Evolutionary conservation across 495 filamentous ascomycete genomes (phyloP), one percentile per base, ranked within the genome.

Genomic region (Tetracladium marchalianum): DNA sequence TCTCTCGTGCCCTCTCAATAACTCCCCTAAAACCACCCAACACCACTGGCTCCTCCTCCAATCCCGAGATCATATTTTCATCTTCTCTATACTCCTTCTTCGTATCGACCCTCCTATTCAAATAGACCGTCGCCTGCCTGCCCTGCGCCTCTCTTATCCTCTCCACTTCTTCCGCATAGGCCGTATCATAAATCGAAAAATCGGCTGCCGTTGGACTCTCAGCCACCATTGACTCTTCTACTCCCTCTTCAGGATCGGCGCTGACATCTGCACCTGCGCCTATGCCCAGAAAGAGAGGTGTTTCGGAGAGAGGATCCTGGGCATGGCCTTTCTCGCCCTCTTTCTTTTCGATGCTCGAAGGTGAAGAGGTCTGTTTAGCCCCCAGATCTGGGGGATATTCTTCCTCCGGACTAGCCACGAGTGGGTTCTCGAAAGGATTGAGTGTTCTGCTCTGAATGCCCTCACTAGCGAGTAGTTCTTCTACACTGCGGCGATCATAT

Each of bases 101-200:
- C 15, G 32, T 35, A 22, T 60, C 57, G n/a, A 60, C 57, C 27
- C 57, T 39, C 16, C 57, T 44, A 16, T 40, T 60, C 13, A 56
- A 39, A 39, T 60, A 60, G 13, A 60, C 40, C 13, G 47, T 60
- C 1, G 54, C 50, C 24, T 24, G 38, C 12, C 51, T 35, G 17
- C 57, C 57, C 39, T 60, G 53, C 13, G 53, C 42, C 4, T 40
- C 41, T 16, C 54, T 39, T 56, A 95, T 93, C 9, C 83, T 77
- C 44, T 84, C 76, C 10, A 94, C 74, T 68, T 95, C 87, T 40
- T 79, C 68, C 35, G 83, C 76, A 55, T 94, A 97, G 4, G 90
- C 90, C 0, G 73, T 78, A 52, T 94, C 87, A 58, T 94, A 96
- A 37, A 95, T 80, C 53, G 90, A 79, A 51, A 86, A 83, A 37